These are phyloP conservation scores for Grigorovia yakushimaensis DNA, from an alignment of 805 yeast genomes.

Conservation along the genomic window DNA sequence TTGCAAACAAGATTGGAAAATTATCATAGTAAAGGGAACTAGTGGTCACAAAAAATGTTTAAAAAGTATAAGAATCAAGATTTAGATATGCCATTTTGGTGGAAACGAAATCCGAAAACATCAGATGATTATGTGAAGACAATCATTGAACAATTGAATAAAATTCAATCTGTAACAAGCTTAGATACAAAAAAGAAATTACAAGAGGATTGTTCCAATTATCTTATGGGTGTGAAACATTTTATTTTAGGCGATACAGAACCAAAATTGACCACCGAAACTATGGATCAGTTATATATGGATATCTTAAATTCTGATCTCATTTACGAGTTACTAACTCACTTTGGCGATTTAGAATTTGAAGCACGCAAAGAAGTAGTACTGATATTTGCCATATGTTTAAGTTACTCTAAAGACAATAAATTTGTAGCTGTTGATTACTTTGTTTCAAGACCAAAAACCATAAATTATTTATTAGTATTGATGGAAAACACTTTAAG, in stretches of 20 bases:
- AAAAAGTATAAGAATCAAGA: slow-evolving; percentile 25
- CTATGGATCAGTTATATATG: slow-evolving; percentile 62
- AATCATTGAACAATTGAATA: slow-evolving; percentile 61
- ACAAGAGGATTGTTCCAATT: slow-evolving; percentile 67
- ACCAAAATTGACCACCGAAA: slow-evolving; percentile 52
- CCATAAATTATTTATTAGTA: slow-evolving; percentile 49
- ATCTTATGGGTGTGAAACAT: slow-evolving; percentile 52
- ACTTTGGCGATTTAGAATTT: slow-evolving; percentile 65
- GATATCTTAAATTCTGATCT: slow-evolving; percentile 70
- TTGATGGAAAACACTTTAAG: slow-evolving; percentile 55
- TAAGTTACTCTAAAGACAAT: slow-evolving; percentile 67
- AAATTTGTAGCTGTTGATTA: slow-evolving; percentile 85
- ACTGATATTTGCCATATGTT: slow-evolving; percentile 59
- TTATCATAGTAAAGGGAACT: not conserved
- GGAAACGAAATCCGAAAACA: slow-evolving; percentile 83
- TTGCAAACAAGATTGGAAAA: not conserved
- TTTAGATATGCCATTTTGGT: slow-evolving; percentile 70
- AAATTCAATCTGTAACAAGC: slow-evolving; percentile 38
- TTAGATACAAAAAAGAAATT: slow-evolving; percentile 33
- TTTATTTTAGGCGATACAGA: slow-evolving; percentile 56
- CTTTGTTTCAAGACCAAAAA: slow-evolving; percentile 54
- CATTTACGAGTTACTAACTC: slow-evolving; percentile 48
- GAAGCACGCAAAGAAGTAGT: slow-evolving; percentile 83
- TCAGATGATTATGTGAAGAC: slow-evolving; percentile 75
- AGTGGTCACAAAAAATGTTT: slow-evolving; percentile 11